Evolutionary conservation across 164 flowering plant genomes (phyloP).

Genomic region (Platanus orientalis): DNA sequence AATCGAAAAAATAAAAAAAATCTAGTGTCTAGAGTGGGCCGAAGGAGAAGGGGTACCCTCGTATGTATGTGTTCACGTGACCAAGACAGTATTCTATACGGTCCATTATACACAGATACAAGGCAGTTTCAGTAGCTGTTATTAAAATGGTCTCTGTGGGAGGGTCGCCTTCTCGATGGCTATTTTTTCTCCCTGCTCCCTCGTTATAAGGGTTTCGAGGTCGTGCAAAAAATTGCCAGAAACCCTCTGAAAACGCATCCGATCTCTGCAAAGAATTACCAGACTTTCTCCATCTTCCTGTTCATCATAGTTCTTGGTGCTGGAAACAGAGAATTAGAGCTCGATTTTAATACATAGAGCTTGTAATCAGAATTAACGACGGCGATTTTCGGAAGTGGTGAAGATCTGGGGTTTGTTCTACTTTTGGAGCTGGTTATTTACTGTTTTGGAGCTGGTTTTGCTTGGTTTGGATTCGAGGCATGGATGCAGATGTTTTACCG

Average conservation of each 20-base stretch:
- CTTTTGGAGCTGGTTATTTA: not conserved
- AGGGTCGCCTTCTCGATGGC: too few species aligned
- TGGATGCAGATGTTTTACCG: constrained; percentile 4
- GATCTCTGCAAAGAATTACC: constrained; percentile 1
- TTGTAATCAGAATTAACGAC: too few species aligned
- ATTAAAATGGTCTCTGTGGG: too few species aligned
- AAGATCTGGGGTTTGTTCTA: constrained; percentile 16
- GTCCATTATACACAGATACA: too few species aligned
- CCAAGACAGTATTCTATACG: too few species aligned
- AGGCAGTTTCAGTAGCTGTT: too few species aligned
- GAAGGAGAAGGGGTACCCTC: too few species aligned
- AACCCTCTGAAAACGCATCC: constrained; percentile 4
- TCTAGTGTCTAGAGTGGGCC: too few species aligned
- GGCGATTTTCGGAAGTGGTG: not conserved
- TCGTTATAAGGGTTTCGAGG: constrained; percentile 11
- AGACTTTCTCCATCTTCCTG: not conserved
- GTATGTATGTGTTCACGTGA: too few species aligned
- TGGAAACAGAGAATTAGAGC: not conserved
- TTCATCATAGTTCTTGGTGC: not conserved
- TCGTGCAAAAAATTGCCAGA: constrained; percentile 1
- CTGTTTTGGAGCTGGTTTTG: not conserved
- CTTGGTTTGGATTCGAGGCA: not conserved
- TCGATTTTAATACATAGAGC: too few species aligned
- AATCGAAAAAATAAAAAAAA: too few species aligned
- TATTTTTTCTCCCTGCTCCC: too few species aligned